Percentiles rank a stretch among this genome's conserved stretches.
Evolutionary conservation across 495 filamentous ascomycete genomes (phyloP).

Genomic region (Chlorociboria aeruginascens): DNA sequence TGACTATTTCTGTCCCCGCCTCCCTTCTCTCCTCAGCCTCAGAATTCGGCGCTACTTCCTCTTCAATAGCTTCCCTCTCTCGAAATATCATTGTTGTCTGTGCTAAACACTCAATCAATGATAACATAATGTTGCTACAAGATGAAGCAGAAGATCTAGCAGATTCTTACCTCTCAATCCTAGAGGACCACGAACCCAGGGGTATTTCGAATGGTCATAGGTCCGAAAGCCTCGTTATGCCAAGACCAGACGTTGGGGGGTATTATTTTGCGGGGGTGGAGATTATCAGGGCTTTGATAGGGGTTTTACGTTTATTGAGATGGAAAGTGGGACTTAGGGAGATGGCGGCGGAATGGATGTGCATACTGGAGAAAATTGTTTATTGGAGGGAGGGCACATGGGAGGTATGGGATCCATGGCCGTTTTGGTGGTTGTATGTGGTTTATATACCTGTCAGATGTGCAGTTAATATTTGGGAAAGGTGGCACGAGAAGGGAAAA

Average conservation of each 20-base stretch:
- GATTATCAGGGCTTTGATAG: conserved; percentile 35
- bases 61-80: conserved; percentile 18
- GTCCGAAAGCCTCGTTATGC: conserved; percentile 15
- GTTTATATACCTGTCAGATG: conserved; percentile 48
- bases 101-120: conserved; percentile 52
- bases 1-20: conserved; percentile 48
- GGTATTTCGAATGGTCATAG: conserved; percentile 10
- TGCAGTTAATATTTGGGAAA: conserved; percentile 22
- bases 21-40: not conserved
- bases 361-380: conserved; percentile 32
- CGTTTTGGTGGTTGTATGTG: conserved; percentile 45
- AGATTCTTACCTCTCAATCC: conserved; percentile 26
- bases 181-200: conserved; percentile 15
- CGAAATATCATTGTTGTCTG: conserved; percentile 41
- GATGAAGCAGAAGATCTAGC: conserved; percentile 23
- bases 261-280: conserved; percentile 52
- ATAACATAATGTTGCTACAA: conserved; percentile 41
- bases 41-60: conserved; percentile 2
- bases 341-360: conserved; percentile 12
- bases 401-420: conserved; percentile 47
- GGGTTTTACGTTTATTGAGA: conserved; percentile 23
- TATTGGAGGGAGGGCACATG: conserved; percentile 50
- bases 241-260: conserved; percentile 16
- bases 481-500: conserved; percentile 46
- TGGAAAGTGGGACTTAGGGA: conserved; percentile 9